Evolutionary conservation across 2,329 filamentous ascomycete species (phyloP), one percentile per base, ranked within the genome.

Genomic region (Aspergillus pseudoviridinutans): DNA sequence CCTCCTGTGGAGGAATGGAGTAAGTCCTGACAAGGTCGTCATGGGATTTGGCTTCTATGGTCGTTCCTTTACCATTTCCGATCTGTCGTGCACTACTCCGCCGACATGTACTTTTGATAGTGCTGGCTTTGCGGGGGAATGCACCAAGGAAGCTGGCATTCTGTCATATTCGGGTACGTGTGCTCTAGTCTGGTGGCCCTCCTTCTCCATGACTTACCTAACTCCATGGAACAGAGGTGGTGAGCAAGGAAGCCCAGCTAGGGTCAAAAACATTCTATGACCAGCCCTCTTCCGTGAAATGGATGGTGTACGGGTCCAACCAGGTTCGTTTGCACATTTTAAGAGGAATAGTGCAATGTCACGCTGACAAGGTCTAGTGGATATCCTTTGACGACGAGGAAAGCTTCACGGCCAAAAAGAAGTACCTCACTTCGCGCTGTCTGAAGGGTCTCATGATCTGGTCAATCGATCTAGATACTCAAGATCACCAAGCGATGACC

Each of bases 131-230:
- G 35, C 35, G 4, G 35, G 35, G 35, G 35, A 82, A 59, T 53
- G 81, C 0, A 79, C 78, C 2, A 78, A 82, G 62, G 81, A 82
- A 41, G 10, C 35, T 2, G 35, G 35, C 35, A 41, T 41, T 41
- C 35, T 41, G 14, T 41, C 35, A 41, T 41, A 41, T 41, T 4
- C 3, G 1, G 35, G 35, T 41, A 5, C 17, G 35, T 41, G 4
- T 41, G 14, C 35, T 41, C 35, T 41, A 41, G 35, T 41, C 4
- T 41, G 35, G 2, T 41, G 14, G 4, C 35, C 4, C 14, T 41
- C 10, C 17, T 38, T 60, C 22, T 50, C 44, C 14, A 29, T 54
- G 32, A 24, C 38, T 25, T 50, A 53, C 17, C 46, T 57, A 10
- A 32, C 9, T 17, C 51, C 58, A 3, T 4, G 44, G 0, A 50